phyloP scores from a whole-genome alignment of 768 basidiomycete species.

The Amanita thiersii region DNA sequence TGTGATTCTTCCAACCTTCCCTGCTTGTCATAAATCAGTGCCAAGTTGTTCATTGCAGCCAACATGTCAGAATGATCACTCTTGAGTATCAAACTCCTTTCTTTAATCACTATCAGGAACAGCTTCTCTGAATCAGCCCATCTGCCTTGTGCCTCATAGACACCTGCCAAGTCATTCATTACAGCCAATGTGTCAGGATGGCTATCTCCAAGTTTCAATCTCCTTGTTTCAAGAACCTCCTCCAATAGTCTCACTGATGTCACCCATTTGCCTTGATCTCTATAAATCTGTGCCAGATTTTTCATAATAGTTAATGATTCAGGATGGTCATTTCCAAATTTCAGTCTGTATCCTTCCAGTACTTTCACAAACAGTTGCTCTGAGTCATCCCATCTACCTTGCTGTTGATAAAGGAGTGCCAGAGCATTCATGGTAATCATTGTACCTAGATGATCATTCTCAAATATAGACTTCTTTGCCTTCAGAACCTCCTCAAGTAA shows the following conservation, averaged over 20 bases:
- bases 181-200: slow-evolving; percentile 6
- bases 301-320: not conserved
- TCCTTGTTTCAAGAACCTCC: not conserved
- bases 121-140: slow-evolving; percentile 2
- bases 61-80: not conserved
- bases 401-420: not conserved
- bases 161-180: not conserved
- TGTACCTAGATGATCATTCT: too few species aligned
- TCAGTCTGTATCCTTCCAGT: not conserved
- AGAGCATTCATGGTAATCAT: too few species aligned
- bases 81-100: not conserved
- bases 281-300: slow-evolving; percentile 1
- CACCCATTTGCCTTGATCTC: slow-evolving; percentile 1
- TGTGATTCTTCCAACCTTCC: not conserved
- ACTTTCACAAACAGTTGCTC: not conserved
- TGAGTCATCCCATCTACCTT: not conserved
- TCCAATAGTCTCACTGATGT: not conserved
- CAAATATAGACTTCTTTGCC: too few species aligned
- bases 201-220: not conserved
- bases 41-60: not conserved
- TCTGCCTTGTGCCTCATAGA: not conserved
- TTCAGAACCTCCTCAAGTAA: too few species aligned
- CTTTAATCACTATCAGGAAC: not conserved
- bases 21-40: not conserved
- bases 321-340: not conserved